Evolutionary conservation across 164 flowering plant genomes (phyloP), one percentile per base, ranked within the genome.

Genomic region (Santalum album): DNA sequence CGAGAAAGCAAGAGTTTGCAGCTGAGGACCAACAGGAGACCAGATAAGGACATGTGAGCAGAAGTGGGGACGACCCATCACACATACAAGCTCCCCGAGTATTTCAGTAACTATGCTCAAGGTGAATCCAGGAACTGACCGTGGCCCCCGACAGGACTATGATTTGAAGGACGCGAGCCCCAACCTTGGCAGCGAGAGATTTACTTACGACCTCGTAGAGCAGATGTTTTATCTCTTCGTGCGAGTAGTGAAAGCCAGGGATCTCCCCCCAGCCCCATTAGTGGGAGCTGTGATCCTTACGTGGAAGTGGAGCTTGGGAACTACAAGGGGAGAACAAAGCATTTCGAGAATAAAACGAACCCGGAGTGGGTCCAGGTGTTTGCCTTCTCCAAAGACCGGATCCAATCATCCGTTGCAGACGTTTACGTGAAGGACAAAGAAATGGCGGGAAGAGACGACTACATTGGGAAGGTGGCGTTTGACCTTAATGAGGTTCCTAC

Each of bases 331-430:
- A 58, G 49, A 25, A 76, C 80, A 50, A 70, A 42, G 57, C 72
- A 67, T 26, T 65, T 73, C 20, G 77, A 72, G 56, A 72, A 57
- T 65, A 76, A 68, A 43, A 65, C 52, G 48, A 76, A 72, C 46
- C 80, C 80, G 0, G 76, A 70, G 47, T 73, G 77, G 77, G 57
- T 73, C 42, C 73, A 76, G 64, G 77, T 70, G 21, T 76, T 70
- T 34, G 70, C 80, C 6, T 70, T 70, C 67, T 67, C 80, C 17
- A 76, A 73, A 38, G 77, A 70, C 6, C 64, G 65, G 1, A 59
- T 76, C 14, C 80, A 76, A 45, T 65, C 77, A n/a, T 59, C 75
- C 1, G 32, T 34, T 38, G 56, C 73, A 3, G 80, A 76, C 52
- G 75, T 76, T 22, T 51, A 60, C 17, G 68, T 76, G 18, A 70